These are phyloP conservation scores for Neonectria faginata DNA, from an alignment of 2,329 filamentous ascomycete genomes.

Conservation along the genomic window DNA sequence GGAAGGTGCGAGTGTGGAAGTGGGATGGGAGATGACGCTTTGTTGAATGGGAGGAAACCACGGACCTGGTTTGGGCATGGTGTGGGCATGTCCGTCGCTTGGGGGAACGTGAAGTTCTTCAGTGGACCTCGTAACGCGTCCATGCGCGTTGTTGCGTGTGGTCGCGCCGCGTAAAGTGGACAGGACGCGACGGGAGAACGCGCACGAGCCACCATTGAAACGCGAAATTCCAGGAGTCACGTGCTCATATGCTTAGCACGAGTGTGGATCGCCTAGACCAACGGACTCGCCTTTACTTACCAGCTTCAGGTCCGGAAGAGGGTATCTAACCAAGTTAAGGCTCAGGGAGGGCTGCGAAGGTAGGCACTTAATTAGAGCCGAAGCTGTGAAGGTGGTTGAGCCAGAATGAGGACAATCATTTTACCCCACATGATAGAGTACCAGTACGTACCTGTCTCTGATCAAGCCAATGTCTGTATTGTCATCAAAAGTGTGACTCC, in stretches of 20 bases:
- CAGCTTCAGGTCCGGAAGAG: too few relatives aligned
- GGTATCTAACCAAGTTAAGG: too few relatives aligned
- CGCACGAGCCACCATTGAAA: slow-evolving; percentile 9
- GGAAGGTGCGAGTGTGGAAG: slow-evolving; percentile 7
- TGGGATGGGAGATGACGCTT: slow-evolving; percentile 21
- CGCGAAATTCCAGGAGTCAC: background rate
- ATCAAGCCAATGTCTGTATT: background rate
- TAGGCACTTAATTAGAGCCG: too few relatives aligned
- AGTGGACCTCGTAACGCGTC: slow-evolving; percentile 27
- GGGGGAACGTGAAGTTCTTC: slow-evolving; percentile 22
- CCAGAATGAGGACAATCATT: background rate
- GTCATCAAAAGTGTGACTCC: background rate
- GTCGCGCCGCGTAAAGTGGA: slow-evolving; percentile 27
- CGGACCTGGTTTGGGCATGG: slow-evolving; percentile 16
- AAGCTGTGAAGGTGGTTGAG: background rate
- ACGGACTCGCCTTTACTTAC: too few relatives aligned
- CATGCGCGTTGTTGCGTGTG: slow-evolving; percentile 16
- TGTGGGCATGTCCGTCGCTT: slow-evolving; percentile 24
- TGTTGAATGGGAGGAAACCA: slow-evolving; percentile 18
- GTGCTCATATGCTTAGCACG: background rate
- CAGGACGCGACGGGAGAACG: background rate
- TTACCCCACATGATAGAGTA: background rate
- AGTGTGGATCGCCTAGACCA: background rate
- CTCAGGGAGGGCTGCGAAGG: too few relatives aligned
- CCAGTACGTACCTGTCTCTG: background rate